Evolutionary conservation across 331 rosid genomes (phyloP).

Genomic region (Malus hybrid): DNA sequence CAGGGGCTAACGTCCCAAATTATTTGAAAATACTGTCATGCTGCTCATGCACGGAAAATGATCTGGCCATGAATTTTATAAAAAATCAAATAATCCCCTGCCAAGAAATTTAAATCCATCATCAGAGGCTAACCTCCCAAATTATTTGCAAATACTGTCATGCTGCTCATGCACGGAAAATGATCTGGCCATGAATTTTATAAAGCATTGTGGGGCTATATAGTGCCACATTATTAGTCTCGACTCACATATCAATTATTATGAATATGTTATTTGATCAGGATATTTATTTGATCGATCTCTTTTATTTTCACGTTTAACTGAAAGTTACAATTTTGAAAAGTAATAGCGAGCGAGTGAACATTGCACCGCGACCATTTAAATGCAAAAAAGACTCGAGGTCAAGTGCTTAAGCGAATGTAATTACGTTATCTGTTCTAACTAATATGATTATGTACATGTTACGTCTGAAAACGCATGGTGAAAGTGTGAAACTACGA

Average conservation of each 20-base stretch:
- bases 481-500: not conserved
- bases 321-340: not conserved
- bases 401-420: no score
- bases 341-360: not conserved
- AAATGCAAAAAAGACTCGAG: no score
- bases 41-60: not conserved
- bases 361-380: no score
- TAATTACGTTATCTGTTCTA: no score
- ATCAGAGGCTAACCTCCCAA: not conserved
- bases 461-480: not conserved
- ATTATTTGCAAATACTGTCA: not conserved
- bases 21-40: not conserved
- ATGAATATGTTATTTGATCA: no score
- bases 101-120: not conserved
- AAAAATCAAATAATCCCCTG: not conserved
- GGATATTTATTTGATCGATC: no score
- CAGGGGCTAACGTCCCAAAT: not conserved
- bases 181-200: not conserved
- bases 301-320: not conserved
- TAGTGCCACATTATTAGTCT: no score
- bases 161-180: not conserved
- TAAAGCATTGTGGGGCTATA: not conserved
- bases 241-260: no score
- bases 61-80: not conserved
- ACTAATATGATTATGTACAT: no score